Percentiles rank a stretch among this genome's conserved stretches.
phyloP scores from a whole-genome alignment of 73 alveolate species.

The Uronychia setigera region DNA sequence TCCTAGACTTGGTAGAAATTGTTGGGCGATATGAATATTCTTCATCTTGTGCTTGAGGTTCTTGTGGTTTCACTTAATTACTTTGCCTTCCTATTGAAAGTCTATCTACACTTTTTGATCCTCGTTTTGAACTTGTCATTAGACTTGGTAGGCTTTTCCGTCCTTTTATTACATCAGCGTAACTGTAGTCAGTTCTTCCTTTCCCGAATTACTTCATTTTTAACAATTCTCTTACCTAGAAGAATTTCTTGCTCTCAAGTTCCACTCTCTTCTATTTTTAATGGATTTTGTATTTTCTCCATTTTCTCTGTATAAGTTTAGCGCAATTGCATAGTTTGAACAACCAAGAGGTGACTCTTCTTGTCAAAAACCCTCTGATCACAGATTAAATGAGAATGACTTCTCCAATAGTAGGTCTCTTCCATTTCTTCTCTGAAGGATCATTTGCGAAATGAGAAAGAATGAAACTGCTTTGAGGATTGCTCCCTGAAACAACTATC shows the following conservation, averaged over 20 bases:
- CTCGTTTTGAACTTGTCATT: too few species aligned
- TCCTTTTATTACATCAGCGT: background rate
- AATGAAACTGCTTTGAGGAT: background rate
- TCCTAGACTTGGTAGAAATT: background rate
- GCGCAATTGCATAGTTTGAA: background rate
- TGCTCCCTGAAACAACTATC: background rate
- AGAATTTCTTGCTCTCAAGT: background rate
- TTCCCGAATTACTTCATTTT: background rate
- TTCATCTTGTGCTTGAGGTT: too few species aligned
- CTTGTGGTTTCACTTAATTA: too few species aligned
- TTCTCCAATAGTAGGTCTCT: background rate
- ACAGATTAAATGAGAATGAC: background rate
- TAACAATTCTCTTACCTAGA: background rate
- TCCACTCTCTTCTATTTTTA: background rate
- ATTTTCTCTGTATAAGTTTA: background rate
- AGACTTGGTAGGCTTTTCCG: background rate
- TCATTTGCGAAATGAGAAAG: background rate
- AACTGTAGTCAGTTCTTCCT: background rate
- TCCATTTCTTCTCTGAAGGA: background rate
- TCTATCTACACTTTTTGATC: too few species aligned
- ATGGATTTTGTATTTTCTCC: background rate
- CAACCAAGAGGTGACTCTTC: background rate
- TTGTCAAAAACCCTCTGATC: background rate
- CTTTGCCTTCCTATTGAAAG: too few species aligned
- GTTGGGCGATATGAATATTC: background rate